A percentile compares a stretch with the other conserved stretches of the same genome.
Conservation (phyloP, 2,329 filamentous ascomycete species). For the Gremmenia infestans region DNA sequence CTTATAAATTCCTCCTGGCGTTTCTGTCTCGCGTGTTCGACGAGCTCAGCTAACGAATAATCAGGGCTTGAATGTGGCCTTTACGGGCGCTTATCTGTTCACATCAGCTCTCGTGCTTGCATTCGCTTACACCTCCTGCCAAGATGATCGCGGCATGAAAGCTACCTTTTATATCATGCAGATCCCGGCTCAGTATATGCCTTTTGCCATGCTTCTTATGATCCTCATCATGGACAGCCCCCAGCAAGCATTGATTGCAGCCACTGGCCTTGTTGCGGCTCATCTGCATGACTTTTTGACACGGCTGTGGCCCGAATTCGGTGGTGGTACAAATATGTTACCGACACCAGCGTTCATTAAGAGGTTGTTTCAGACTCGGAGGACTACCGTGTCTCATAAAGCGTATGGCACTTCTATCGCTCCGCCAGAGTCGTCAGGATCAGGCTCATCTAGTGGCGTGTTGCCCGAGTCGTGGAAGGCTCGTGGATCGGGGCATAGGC, state of each 20-base stretch:
- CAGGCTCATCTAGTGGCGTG: constrained; percentile 43
- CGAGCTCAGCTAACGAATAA: constrained; percentile 16
- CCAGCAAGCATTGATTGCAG: constrained; percentile 53
- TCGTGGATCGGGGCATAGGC: constrained; percentile 56
- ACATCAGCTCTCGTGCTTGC: constrained; percentile 68
- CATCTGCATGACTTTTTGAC: constrained; percentile 90
- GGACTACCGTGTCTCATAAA: constrained; percentile 42
- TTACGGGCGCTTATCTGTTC: constrained; percentile 47
- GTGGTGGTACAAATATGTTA: constrained; percentile 73
- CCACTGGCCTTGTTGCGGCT: constrained; percentile 77
- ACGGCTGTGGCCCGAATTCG: constrained; percentile 82
- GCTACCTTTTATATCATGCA: constrained; percentile 77
- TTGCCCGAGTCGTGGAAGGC: constrained; percentile 60
- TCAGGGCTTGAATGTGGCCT: constrained; percentile 47
- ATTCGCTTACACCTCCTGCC: constrained; percentile 75
- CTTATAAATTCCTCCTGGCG: background rate
- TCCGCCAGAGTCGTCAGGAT: constrained; percentile 34
- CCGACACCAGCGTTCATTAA: constrained; percentile 69
- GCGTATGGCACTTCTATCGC: constrained; percentile 59
- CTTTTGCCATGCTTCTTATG: constrained; percentile 72
- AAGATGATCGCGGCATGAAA: constrained; percentile 75
- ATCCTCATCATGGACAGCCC: constrained; percentile 65
- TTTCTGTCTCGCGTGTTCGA: constrained; percentile 20
- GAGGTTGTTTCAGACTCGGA: constrained; percentile 52
- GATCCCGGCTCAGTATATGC: constrained; percentile 76